Base-by-base conservation (phyloP, 169 alveolate species). In the Toxoplasma gondii region DNA sequence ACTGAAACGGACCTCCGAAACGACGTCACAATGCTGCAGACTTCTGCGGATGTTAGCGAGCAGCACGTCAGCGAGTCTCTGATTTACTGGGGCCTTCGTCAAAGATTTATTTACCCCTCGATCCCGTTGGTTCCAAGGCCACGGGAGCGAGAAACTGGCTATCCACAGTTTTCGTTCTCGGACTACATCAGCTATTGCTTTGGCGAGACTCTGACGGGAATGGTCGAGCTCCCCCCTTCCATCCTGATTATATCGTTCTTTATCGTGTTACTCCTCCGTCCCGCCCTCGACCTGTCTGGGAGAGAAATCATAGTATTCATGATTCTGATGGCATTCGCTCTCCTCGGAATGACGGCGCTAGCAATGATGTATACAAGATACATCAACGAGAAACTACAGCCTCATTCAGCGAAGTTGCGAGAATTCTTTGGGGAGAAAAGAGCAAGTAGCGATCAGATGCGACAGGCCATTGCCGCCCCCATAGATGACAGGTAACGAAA, bases 211-310 rank as follows among this genome's bases (percentile, higher is more conserved):
- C 53, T 92, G 24, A 34, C 94, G 31, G 86, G 24, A 0, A 92
- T 92, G 94, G 74, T 83, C 0, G 94, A 92, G 41, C 86, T 92
- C 29, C 94, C 94, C 36, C 94, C 94, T 0, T 69, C 92, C 78
- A 31, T 92, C 29, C 67, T 92, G 39, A 54, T 92, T 58, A 64
- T 83, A 12, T 49, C 94, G 10, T 64, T 92, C 70, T 70, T 92
- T 43, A 81, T 92, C 22, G 88, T 83, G 24, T 43, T 92, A 19
- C 88, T 92, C 34, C 88, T 92, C 74, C 41, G 94, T 69, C 94
- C 94, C 31, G 94, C 94, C 24, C 88, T 92, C 19, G 69, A 88
- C 4, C 88, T 92, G 1, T 24, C 87, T 0, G 94, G 94, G 7
- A 54, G 94, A 5, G 94, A 92, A 34, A 44, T 92, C 53, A 92